phyloP scores from a whole-genome alignment of 257 asterid genomes.

The Scutellaria baicalensis region DNA sequence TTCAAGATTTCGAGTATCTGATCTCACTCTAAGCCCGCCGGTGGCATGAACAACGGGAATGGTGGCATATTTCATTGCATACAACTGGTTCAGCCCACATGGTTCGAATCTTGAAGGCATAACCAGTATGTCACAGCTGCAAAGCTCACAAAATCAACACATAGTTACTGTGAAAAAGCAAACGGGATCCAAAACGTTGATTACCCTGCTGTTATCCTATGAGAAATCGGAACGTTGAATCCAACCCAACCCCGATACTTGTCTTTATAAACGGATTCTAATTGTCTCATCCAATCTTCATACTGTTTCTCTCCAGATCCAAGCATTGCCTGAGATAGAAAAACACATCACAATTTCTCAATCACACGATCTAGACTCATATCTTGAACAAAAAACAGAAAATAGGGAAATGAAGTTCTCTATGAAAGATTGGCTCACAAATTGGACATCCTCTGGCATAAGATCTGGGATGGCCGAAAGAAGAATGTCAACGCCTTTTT shows the following conservation, averaged over 20 bases:
- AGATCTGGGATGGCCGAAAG: slow-evolving; percentile 84
- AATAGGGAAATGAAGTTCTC: neutral
- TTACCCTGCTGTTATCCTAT: slow-evolving; percentile 91
- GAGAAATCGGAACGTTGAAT: slow-evolving; percentile 89
- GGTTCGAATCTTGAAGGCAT: slow-evolving; percentile 99
- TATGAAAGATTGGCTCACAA: slow-evolving; percentile 34
- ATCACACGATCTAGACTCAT: neutral
- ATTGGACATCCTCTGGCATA: slow-evolving; percentile 81
- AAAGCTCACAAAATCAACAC: slow-evolving; percentile 9
- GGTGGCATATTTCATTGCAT: slow-evolving; percentile 96
- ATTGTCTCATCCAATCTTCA: slow-evolving; percentile 95
- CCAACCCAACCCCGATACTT: slow-evolving; percentile 97
- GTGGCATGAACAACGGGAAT: slow-evolving; percentile 88
- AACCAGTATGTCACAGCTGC: slow-evolving; percentile 83
- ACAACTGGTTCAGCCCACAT: slow-evolving; percentile 89
- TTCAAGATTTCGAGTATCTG: slow-evolving; percentile 1
- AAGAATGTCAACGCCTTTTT: slow-evolving; percentile 91
- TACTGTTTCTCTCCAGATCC: slow-evolving; percentile 98
- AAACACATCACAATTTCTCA: neutral
- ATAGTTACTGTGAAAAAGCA: neutral
- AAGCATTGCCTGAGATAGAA: slow-evolving; percentile 71
- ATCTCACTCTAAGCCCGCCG: slow-evolving; percentile 86
- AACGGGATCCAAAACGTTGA: neutral
- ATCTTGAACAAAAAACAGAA: no score
- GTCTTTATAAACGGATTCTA: slow-evolving; percentile 50